Conservation (phyloP, 2,329 filamentous ascomycete genomes). For the Eurotiales sp. region DNA sequence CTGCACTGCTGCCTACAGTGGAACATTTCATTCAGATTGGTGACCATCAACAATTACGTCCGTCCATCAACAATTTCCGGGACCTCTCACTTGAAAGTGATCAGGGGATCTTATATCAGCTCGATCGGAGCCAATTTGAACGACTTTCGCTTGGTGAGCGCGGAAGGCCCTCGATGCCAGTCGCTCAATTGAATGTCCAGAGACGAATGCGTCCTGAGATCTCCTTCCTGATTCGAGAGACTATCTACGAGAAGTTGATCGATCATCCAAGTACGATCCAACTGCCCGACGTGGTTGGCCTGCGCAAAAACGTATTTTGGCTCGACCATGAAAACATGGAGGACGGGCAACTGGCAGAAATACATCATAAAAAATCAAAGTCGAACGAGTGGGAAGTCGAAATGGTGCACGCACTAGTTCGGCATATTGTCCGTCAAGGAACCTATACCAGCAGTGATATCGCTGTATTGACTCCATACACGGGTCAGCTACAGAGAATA, state of each 20-base stretch:
- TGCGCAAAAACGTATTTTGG: slow-evolving; percentile 51
- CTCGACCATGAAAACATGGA: too few species aligned
- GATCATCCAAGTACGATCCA: slow-evolving; percentile 43
- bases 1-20: slow-evolving; percentile 37
- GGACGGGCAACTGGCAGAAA: too few species aligned
- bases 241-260: slow-evolving; percentile 54
- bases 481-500: slow-evolving; percentile 52
- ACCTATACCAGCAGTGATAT: slow-evolving; percentile 59
- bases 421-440: slow-evolving; percentile 64
- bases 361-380: slow-evolving; percentile 33
- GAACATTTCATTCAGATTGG: slow-evolving; percentile 44
- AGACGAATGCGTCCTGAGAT: slow-evolving; percentile 64
- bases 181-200: slow-evolving; percentile 53
- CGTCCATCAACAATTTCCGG: slow-evolving; percentile 39
- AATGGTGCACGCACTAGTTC: slow-evolving; percentile 61
- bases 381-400: slow-evolving; percentile 56
- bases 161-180: too few species aligned
- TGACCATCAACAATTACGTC: slow-evolving; percentile 43
- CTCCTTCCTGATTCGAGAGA: slow-evolving; percentile 54
- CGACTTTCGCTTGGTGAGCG: too few species aligned
- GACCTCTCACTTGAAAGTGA: slow-evolving; percentile 31
- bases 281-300: slow-evolving; percentile 45
- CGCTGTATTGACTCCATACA: slow-evolving; percentile 64
- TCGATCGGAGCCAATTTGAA: too few species aligned
- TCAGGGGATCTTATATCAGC: slow-evolving; percentile 17